These are phyloP conservation scores for Pseudocercospora vitis DNA, from an alignment of 2,329 filamentous ascomycete species.

Conservation along the genomic window DNA sequence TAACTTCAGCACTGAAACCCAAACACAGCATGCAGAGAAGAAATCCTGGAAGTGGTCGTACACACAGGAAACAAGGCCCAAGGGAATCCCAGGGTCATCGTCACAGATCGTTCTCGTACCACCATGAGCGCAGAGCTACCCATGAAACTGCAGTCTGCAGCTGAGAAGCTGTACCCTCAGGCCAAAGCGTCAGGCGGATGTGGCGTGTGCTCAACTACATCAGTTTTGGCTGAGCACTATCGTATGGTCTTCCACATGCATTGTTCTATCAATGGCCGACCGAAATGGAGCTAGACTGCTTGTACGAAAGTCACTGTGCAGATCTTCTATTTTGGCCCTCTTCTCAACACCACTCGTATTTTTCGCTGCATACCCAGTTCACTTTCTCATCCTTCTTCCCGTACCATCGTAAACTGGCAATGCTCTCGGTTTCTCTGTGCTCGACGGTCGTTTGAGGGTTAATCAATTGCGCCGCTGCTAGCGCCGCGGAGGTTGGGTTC, in stretches of 20 bases:
- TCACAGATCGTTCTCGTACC: constrained; percentile 7
- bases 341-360: constrained; percentile 74
- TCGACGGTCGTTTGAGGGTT: constrained; percentile 52
- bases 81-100: not conserved
- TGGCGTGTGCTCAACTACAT: not conserved
- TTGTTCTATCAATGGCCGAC: not conserved
- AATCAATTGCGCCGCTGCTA: constrained; percentile 47
- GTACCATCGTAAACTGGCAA: constrained; percentile 72
- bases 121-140: constrained; percentile 6
- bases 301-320: constrained; percentile 8
- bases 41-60: constrained; percentile 5
- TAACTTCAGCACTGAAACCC: not conserved
- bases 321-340: constrained; percentile 12
- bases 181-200: constrained; percentile 7
- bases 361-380: constrained; percentile 75
- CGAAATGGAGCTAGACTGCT: not conserved
- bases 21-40: constrained; percentile 4
- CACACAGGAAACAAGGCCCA: constrained; percentile 14
- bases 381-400: constrained; percentile 55
- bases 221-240: not conserved
- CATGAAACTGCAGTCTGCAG: constrained; percentile 1
- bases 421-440: constrained; percentile 64
- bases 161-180: not conserved
- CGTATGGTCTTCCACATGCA: constrained; percentile 1
- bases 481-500: constrained; percentile 66